Conservation (phyloP, 1,284 basidiomycete species). For the Puccinia coronata region DNA sequence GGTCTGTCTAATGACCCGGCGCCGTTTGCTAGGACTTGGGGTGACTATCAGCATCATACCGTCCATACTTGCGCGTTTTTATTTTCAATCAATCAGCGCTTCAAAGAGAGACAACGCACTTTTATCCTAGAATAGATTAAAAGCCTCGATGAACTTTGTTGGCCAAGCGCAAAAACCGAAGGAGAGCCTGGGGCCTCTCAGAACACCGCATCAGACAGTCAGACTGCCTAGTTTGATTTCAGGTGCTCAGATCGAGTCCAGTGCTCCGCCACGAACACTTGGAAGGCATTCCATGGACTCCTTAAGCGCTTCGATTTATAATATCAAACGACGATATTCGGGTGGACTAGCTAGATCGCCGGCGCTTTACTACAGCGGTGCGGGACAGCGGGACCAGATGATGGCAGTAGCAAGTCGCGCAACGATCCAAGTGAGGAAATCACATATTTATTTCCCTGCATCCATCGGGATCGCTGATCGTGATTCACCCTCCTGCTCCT, state of each 20-base stretch:
- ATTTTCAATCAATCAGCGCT: no score
- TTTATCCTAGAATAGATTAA: neutral
- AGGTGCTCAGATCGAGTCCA: neutral
- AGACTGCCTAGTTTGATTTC: neutral
- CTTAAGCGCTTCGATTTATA: neutral
- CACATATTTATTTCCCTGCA: neutral
- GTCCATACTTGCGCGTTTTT: no score
- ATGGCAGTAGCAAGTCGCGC: neutral
- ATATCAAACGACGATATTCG: neutral
- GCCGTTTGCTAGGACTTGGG: no score
- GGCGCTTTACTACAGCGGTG: conserved; percentile 13
- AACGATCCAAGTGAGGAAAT: neutral
- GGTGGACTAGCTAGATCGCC: neutral
- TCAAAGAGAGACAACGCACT: no score
- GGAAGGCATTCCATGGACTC: neutral
- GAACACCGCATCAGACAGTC: neutral
- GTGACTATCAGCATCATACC: no score
- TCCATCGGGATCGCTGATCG: neutral
- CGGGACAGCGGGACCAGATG: neutral
- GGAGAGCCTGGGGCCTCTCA: neutral
- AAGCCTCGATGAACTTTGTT: neutral
- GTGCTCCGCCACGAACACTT: neutral
- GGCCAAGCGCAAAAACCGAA: neutral
- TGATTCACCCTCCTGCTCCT: neutral
- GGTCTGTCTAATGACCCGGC: no score